Evolutionary conservation across 306 rosid species (phyloP).

Genomic region (Pterocarpus santalinus): DNA sequence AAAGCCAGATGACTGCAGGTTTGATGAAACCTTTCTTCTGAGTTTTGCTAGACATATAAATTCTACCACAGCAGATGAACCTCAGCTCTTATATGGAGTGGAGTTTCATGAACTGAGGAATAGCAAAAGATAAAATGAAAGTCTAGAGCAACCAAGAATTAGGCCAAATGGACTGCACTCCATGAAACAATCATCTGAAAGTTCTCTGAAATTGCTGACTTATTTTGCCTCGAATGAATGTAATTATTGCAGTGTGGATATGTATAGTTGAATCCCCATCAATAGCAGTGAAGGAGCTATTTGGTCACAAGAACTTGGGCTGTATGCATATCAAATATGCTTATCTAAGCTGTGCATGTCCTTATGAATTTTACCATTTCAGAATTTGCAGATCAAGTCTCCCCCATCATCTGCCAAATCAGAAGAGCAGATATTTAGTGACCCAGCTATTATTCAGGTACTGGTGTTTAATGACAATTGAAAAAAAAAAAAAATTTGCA

Average conservation of each 20-base stretch:
- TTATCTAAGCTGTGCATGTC: slow-evolving; percentile 32
- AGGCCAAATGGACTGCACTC: neutral
- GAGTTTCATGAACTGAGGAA: slow-evolving; percentile 7
- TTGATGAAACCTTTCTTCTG: neutral
- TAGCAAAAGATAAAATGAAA: slow-evolving; percentile 22
- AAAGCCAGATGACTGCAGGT: slow-evolving; percentile 20
- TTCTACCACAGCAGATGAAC: neutral
- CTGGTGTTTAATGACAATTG: neutral
- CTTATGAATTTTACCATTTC: slow-evolving; percentile 46
- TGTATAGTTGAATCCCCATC: slow-evolving; percentile 26
- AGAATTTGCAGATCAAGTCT: slow-evolving; percentile 82
- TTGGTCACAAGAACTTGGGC: slow-evolving; percentile 5
- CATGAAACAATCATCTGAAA: slow-evolving; percentile 5
- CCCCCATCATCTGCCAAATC: slow-evolving; percentile 49
- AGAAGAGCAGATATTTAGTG: slow-evolving; percentile 56
- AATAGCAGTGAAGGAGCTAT: slow-evolving; percentile 8
- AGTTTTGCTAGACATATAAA: slow-evolving; percentile 8
- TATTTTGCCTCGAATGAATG: slow-evolving; percentile 2
- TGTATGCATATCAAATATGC: slow-evolving; percentile 22
- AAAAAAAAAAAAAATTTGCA: neutral
- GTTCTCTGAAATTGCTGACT: neutral
- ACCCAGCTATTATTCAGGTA: slow-evolving; percentile 85
- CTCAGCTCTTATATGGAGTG: slow-evolving; percentile 6
- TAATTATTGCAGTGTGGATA: slow-evolving; percentile 1
- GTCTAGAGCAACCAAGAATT: neutral